Percentiles rank a stretch among this genome's conserved stretches.
Conservation (phyloP, 805 yeast genomes). For the Metschnikowia lochheadii region DNA sequence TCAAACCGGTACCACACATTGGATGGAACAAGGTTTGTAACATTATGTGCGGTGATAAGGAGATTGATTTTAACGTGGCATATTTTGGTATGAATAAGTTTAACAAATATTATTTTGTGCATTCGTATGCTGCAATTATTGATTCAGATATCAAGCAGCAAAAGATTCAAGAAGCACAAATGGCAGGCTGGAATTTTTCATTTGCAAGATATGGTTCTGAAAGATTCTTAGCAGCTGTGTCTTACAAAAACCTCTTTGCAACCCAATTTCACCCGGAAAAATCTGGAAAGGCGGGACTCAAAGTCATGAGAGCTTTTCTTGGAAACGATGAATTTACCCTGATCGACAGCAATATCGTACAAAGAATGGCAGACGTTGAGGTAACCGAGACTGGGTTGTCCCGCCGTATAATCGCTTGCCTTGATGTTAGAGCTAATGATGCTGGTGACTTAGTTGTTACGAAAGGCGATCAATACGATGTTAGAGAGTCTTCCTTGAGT, state of each 20-base stretch:
- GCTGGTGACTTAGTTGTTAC: slow-evolving; percentile 95
- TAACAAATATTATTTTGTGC: slow-evolving; percentile 88
- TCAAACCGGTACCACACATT: slow-evolving; percentile 89
- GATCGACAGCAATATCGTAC: slow-evolving; percentile 9
- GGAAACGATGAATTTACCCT: slow-evolving; percentile 36
- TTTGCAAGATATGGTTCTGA: slow-evolving; percentile 72
- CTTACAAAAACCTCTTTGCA: slow-evolving; percentile 78
- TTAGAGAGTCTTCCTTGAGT: slow-evolving; percentile 56
- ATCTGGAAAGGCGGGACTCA: slow-evolving; percentile 86
- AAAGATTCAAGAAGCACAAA: slow-evolving; percentile 24
- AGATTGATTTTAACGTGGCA: slow-evolving; percentile 22
- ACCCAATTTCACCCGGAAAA: slow-evolving; percentile 99
- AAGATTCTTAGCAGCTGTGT: slow-evolving; percentile 74
- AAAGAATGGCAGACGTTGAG: slow-evolving; percentile 15
- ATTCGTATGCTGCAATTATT: slow-evolving; percentile 83
- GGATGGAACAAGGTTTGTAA: slow-evolving; percentile 77
- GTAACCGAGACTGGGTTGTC: slow-evolving; percentile 56
- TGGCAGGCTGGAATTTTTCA: slow-evolving; percentile 69
- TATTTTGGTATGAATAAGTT: slow-evolving; percentile 63
- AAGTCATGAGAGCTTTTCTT: slow-evolving; percentile 69
- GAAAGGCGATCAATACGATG: slow-evolving; percentile 98
- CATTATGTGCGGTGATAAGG: slow-evolving; percentile 21
- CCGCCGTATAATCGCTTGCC: slow-evolving; percentile 89
- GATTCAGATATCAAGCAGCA: slow-evolving; percentile 24
- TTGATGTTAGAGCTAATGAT: slow-evolving; percentile 95